Conservation (phyloP, 768 basidiomycete species). For the Calocybe cyanea region DNA sequence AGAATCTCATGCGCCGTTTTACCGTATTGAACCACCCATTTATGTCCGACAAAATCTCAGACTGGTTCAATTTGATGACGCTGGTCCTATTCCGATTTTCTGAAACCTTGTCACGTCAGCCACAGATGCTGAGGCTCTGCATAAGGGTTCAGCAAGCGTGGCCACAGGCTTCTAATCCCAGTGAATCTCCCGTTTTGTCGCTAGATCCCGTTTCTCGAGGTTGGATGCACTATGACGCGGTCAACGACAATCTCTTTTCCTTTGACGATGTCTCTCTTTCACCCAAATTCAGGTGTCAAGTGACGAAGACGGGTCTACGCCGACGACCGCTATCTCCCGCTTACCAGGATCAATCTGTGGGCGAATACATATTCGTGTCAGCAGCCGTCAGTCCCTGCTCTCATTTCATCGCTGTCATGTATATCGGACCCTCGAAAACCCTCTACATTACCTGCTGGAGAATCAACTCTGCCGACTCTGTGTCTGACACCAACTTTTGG, state of each 20-base stretch:
- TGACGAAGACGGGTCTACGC: slow-evolving; percentile 6
- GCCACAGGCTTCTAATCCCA: background rate
- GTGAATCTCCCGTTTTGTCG: background rate
- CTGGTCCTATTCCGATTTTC: background rate
- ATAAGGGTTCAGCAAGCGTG: background rate
- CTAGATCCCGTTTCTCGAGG: background rate
- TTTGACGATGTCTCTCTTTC: background rate
- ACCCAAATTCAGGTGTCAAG: background rate
- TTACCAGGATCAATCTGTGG: background rate
- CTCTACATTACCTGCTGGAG: slow-evolving; percentile 7
- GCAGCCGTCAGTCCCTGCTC: slow-evolving; percentile 8
- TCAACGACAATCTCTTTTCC: background rate
- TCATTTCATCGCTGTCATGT: slow-evolving; percentile 6
- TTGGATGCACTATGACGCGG: slow-evolving; percentile 7
- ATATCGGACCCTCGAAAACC: background rate
- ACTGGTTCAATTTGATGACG: background rate
- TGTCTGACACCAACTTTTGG: slow-evolving; percentile 6
- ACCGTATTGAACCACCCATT: background rate
- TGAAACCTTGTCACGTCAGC: slow-evolving; percentile 2
- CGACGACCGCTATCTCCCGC: background rate
- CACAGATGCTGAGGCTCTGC: slow-evolving; percentile 4
- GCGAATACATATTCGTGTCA: background rate
- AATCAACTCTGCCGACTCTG: background rate
- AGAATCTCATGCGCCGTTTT: slow-evolving; percentile 2
- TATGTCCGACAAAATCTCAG: background rate